Base-by-base conservation (phyloP, 2,329 filamentous ascomycete genomes). In the Capronia coronata region DNA sequence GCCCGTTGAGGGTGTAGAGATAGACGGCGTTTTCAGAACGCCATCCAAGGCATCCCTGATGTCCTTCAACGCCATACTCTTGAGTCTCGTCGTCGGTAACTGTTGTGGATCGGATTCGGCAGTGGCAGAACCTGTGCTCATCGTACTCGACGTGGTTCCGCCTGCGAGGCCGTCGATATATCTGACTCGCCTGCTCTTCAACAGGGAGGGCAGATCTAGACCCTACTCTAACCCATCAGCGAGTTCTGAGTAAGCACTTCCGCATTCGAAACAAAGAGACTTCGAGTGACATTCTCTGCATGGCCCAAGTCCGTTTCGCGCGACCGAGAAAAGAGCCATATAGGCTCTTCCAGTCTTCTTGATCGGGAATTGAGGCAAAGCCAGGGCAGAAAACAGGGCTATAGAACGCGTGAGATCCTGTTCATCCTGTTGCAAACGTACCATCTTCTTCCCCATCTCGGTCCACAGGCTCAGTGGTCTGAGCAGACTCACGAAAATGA, bases 401-500 rank as follows among this genome's bases (percentile, higher is more conserved):
- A 27, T 5, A 27, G 57, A 38, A 14, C 21, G 22, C 39, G 32
- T 5, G 23, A 13, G 25, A 51, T 16, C 45, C 50, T 14, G 44
- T n/a, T n/a, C n/a, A n/a, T n/a, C n/a, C n/a, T n/a, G n/a, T n/a
- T n/a, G n/a, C n/a, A n/a, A n/a, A 65, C 74, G 57, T 68, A 87
- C 84, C 62, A 88, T 67, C 66, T 83, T 83, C 47, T 52, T 59
- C 46, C 79, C 76, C 1, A 76, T 77, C 43, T 86, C 83, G 55
- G 73, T 81, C 88, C 89, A 96, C 64, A 94, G 94, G 1, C 77
- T 71, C 56, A 77, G 78, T 61, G 91, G 84, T 52, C 87, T 77
- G 68, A 94, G 71, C 68, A 93, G 95, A 70, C 86, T 94, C 50
- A 93, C 81, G 2, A 96, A 73, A 2, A 95, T 74, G 1, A 96